phyloP scores from a whole-genome alignment of 1,139 yeast genomes.

The Saccharomycopsis crataegensis region DNA sequence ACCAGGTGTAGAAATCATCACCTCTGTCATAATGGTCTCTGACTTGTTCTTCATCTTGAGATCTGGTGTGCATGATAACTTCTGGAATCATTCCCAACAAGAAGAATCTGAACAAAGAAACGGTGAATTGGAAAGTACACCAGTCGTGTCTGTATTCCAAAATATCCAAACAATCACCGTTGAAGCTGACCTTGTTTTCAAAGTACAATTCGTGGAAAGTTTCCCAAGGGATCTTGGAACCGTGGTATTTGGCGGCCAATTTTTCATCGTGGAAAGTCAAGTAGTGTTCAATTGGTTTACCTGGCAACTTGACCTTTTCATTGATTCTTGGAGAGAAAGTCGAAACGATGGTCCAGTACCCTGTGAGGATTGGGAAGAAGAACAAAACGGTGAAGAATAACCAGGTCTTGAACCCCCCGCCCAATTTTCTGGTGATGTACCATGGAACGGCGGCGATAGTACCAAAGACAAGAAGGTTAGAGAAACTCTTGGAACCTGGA shows the following conservation, averaged over 20 bases:
- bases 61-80: conserved; percentile 82
- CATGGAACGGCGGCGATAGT: conserved; percentile 56
- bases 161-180: conserved; percentile 80
- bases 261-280: conserved; percentile 75
- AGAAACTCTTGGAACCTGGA: conserved; percentile 73
- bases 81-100: conserved; percentile 89
- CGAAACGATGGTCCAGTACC: conserved; percentile 75
- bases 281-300: conserved; percentile 71
- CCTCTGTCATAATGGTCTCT: conserved; percentile 96
- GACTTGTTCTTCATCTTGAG: conserved; percentile 95
- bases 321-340: conserved; percentile 76
- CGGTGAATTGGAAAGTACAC: conserved; percentile 77
- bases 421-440: conserved; percentile 56
- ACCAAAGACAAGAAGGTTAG: conserved; percentile 49
- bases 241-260: conserved; percentile 64
- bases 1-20: conserved; percentile 92
- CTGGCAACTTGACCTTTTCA: conserved; percentile 70
- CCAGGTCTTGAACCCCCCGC: conserved; percentile 70
- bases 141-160: conserved; percentile 88
- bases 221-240: conserved; percentile 83
- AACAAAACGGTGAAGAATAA: conserved; percentile 44
- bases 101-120: conserved; percentile 72
- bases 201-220: conserved; percentile 87
- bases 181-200: conserved; percentile 76
- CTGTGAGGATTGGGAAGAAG: conserved; percentile 65